Base-by-base conservation (phyloP, 23 red algal species). In the Pyropia yezoensis region DNA sequence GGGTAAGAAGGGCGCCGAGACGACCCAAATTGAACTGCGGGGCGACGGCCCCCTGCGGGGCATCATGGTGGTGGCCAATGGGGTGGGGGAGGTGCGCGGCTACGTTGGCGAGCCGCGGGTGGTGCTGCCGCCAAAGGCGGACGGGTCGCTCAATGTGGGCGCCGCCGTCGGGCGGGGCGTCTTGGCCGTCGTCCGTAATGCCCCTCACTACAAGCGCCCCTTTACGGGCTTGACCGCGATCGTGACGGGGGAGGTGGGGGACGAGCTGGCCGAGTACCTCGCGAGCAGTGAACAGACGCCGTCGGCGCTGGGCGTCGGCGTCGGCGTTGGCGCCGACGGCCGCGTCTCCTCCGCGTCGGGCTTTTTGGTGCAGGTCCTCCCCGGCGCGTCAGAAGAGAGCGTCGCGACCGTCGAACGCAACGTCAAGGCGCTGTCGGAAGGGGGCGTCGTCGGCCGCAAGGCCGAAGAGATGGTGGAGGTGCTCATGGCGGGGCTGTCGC, bases 61-160 rank as follows among this genome's bases (percentile, higher is more conserved):
- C 14, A 75, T 90, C 23, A 72, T 88, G 18, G 78, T 85, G 17
- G 78, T 96, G 30, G 74, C 84, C 23, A 87, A 96, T 39, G 84
- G 70, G 30, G 24, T 65, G 7, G 92, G 72, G 15, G 61, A 85
- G 34, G 85, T 89, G 27, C 71, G 92, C 29, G 92, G 92, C 61
- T 96, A 96, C 53, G 71, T 96, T 14, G 92, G 92, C 17, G 74
- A 96, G 29, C 77, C 77, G 21, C 69, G 50, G 20, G 92, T 96
- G 29, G 34, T 69, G 14, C 67, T 96, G 24, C 92, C 92, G 11
- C 59, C 76, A 2, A 84, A 65, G 22, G 63, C 9, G 6, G 49
- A 68, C 39, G 92, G 92, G 19, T 52, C 61, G 17, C 62, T 96
- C 18, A 79, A 96, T 70, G 92, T 96, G 14, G 74, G 84, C 18